Percentiles rank a stretch among this genome's conserved stretches.
These are phyloP conservation scores for Ophiostoma pallidulum DNA, from an alignment of 2,329 filamentous ascomycete genomes.

Conservation along the genomic window DNA sequence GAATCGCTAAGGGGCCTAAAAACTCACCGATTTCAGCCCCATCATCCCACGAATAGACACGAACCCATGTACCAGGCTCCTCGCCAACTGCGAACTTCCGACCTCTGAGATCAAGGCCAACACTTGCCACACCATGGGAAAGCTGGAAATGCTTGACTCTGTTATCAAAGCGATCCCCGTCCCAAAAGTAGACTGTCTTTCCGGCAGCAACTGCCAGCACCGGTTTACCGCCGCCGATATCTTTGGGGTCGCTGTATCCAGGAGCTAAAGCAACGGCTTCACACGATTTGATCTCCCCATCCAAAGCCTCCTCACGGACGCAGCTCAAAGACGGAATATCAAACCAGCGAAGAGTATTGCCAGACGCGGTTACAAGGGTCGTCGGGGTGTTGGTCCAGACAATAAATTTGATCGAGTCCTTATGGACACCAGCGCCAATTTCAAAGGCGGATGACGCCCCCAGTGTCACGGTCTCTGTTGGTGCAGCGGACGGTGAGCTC, in stretches of 20 bases:
- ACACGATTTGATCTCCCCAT: conserved; percentile 82
- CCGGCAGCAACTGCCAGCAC: conserved; percentile 88
- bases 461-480: conserved; percentile 35
- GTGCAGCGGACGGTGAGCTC: conserved; percentile 22
- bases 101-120: conserved; percentile 73
- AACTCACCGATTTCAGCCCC: conserved; percentile 63
- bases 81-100: conserved; percentile 84
- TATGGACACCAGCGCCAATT: conserved; percentile 76
- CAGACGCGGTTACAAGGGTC: conserved; percentile 80
- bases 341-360: conserved; percentile 91
- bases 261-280: conserved; percentile 68
- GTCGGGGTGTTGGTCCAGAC: conserved; percentile 88
- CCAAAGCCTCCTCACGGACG: conserved; percentile 67
- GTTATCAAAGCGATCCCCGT: conserved; percentile 59
- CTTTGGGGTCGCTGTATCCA: conserved; percentile 46
- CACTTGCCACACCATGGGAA: conserved; percentile 79
- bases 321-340: conserved; percentile 69
- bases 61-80: conserved; percentile 91
- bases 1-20: neutral
- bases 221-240: conserved; percentile 57
- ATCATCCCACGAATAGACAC: conserved; percentile 81
- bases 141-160: conserved; percentile 72
- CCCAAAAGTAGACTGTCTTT: conserved; percentile 88
- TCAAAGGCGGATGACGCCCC: conserved; percentile 64
- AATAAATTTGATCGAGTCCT: conserved; percentile 87